Evolutionary conservation across 805 yeast genomes (phyloP).

Genomic region (Metschnikowia orientalis): DNA sequence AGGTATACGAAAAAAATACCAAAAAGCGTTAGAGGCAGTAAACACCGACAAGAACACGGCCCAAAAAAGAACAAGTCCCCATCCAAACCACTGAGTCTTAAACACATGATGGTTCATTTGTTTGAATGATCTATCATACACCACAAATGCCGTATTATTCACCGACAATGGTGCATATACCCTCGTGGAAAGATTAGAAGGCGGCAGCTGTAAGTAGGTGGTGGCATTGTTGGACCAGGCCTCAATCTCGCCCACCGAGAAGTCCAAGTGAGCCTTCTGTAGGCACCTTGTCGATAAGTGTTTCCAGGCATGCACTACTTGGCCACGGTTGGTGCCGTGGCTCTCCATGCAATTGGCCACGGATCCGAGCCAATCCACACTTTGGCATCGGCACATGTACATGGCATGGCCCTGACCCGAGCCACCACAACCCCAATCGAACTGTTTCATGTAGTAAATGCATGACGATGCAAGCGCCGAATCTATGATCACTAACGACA

Average conservation of each 20-base stretch:
- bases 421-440: conserved; percentile 21
- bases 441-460: conserved; percentile 17
- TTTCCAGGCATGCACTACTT: conserved; percentile 14
- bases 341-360: conserved; percentile 17
- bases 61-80: conserved; percentile 19
- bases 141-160: conserved; percentile 9
- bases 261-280: conserved; percentile 13
- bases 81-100: conserved; percentile 19
- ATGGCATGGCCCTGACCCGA: conserved; percentile 18
- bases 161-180: conserved; percentile 14
- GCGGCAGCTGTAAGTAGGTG: conserved; percentile 12
- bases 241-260: conserved; percentile 10
- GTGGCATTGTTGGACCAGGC: conserved; percentile 15
- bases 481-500: conserved; percentile 15
- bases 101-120: conserved; percentile 19
- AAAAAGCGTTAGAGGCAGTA: conserved; percentile 11
- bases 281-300: conserved; percentile 15
- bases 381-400: conserved; percentile 18
- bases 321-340: conserved; percentile 8
- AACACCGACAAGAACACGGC: conserved; percentile 12
- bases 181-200: conserved; percentile 7
- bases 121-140: conserved; percentile 13
- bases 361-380: conserved; percentile 19
- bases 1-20: conserved; percentile 12
- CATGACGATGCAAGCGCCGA: conserved; percentile 19